Percentiles rank a stretch among this genome's conserved stretches.
These are phyloP conservation scores for Infundibulicybe gibba DNA, from an alignment of 768 basidiomycete species.

Conservation along the genomic window DNA sequence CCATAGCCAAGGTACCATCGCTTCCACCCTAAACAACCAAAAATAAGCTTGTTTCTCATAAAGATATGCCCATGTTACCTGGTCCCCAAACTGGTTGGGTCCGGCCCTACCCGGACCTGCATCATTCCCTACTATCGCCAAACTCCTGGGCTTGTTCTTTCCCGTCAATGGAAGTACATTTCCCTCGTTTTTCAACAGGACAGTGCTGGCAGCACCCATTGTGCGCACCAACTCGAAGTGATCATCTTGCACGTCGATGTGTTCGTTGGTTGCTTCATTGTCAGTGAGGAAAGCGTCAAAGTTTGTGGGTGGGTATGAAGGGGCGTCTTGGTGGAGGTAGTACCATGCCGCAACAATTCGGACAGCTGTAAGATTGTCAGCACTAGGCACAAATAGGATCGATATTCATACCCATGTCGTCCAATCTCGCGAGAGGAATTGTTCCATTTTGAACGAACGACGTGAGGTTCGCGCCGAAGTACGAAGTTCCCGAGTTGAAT, in stretches of 20 bases:
- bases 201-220: slow-evolving; percentile 70
- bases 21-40: slow-evolving; percentile 36
- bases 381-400: slow-evolving; percentile 12
- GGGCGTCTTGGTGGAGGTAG: slow-evolving; percentile 58
- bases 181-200: slow-evolving; percentile 70
- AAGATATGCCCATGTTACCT: slow-evolving; percentile 17
- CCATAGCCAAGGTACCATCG: slow-evolving; percentile 80
- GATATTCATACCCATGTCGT: slow-evolving; percentile 65
- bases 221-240: slow-evolving; percentile 66
- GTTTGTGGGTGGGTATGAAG: slow-evolving; percentile 60
- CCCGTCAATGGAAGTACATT: slow-evolving; percentile 48
- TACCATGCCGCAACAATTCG: slow-evolving; percentile 77
- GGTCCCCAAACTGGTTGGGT: slow-evolving; percentile 68
- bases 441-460: slow-evolving; percentile 67
- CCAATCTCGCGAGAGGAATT: slow-evolving; percentile 59
- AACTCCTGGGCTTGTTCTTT: slow-evolving; percentile 44
- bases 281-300: slow-evolving; percentile 64
- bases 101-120: slow-evolving; percentile 62
- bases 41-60: neutral
- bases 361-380: slow-evolving; percentile 39
- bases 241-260: slow-evolving; percentile 66
- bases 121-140: slow-evolving; percentile 63
- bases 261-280: slow-evolving; percentile 51
- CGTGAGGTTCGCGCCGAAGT: slow-evolving; percentile 68
- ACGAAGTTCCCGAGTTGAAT: slow-evolving; percentile 47